Base-by-base conservation (phyloP, 2,329 filamentous ascomycete genomes). In the Calonectria hawksworthii region DNA sequence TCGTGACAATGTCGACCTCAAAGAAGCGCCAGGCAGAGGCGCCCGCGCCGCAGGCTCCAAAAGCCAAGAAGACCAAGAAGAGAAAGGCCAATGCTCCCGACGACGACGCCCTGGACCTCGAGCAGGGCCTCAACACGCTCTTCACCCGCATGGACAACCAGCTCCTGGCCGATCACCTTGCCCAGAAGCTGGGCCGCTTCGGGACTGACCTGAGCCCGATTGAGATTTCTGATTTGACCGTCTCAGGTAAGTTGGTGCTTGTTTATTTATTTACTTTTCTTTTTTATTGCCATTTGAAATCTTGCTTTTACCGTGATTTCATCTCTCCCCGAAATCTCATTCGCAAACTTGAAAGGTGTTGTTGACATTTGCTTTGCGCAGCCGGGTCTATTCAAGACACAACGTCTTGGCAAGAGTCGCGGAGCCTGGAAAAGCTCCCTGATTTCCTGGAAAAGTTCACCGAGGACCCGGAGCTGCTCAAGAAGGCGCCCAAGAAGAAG, bases 161-260 rank as follows among this genome's bases (percentile, higher is more conserved):
- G 78, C 89, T 98, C 52, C 87, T 98, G 61, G 95, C 96, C 2
- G 96, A 98, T 83, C 93, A 98, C 83, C 89, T 98, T 75, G 94
- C 94, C 9, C 93, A 97, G 82, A 92, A 94, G 82, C 93, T 95
- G 68, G 92, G 90, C 77, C 90, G 94, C 30, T 98, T 96, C 82
- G 94, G 95, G 69, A 92, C 91, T 34, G 94, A 98, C 68, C 85
- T 98, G 81, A 98, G 94, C 79, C 88, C 92, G 0, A 91, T 99
- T 51, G 97, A 99, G 86, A 87, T 98, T 38, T 93, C 95, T 72
- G 96, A 98, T 83, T 88, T 95, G 81, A 93, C 94, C 70, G 89
- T 99, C 68, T 92, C 95, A 78, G 93, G 95, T 96, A 89, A 79
- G 88, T 71, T 36, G 28, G 10, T n/a, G n/a, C n/a, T n/a, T n/a